A percentile compares a stretch with the other conserved stretches of the same genome.
Evolutionary conservation across 1,284 basidiomycete species (phyloP).

Genomic region (Pseudozyma pruni): DNA sequence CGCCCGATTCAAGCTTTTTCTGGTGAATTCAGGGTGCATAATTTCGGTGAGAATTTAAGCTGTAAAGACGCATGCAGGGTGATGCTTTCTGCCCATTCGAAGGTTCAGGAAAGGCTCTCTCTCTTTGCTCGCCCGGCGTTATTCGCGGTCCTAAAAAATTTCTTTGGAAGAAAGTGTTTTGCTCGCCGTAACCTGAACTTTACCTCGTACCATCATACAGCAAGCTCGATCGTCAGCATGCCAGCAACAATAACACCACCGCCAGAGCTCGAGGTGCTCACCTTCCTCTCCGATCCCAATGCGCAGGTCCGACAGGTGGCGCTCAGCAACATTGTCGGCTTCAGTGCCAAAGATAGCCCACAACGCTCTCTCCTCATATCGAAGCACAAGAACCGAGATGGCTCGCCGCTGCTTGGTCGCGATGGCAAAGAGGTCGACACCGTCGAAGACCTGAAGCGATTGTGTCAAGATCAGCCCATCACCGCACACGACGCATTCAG

Average conservation of each 20-base stretch:
- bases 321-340: constrained; percentile 78
- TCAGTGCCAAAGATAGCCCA: constrained; percentile 54
- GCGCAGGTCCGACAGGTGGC: constrained; percentile 88
- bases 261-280: constrained; percentile 75
- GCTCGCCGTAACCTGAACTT: no score
- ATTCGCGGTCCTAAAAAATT: constrained; percentile 25
- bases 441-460: constrained; percentile 77
- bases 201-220: constrained; percentile 1
- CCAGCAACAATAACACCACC: constrained; percentile 31
- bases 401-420: constrained; percentile 45
- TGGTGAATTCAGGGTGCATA: no score
- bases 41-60: not conserved
- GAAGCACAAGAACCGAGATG: constrained; percentile 55
- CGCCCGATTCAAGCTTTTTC: constrained; percentile 3
- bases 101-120: not conserved
- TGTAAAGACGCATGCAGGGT: not conserved
- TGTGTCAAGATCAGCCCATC: constrained; percentile 82
- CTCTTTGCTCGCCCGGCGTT: constrained; percentile 14
- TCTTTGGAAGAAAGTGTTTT: not conserved
- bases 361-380: constrained; percentile 56
- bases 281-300: constrained; percentile 86
- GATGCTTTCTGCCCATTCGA: not conserved
- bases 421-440: constrained; percentile 62
- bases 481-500: constrained; percentile 95
- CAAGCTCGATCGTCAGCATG: constrained; percentile 10